phyloP scores from a whole-genome alignment of 306 rosid genomes.

The Cucurbita moschata region DNA sequence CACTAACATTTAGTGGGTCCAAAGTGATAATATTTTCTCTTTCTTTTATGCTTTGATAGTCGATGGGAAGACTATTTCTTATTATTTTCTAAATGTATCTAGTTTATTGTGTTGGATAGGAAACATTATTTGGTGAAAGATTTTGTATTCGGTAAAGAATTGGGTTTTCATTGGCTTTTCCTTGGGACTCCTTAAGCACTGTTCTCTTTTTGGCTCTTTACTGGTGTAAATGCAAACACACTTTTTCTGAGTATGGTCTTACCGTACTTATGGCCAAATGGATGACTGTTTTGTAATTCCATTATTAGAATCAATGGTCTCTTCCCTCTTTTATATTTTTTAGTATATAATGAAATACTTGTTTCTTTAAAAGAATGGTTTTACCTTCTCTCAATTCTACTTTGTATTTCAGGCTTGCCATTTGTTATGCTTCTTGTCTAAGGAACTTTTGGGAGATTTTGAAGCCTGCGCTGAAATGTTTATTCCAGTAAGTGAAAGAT shows the following conservation, averaged over 20 bases:
- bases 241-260: background rate
- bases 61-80: background rate
- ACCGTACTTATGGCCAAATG: background rate
- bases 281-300: background rate
- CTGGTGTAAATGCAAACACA: background rate
- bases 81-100: background rate
- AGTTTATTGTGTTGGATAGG: background rate
- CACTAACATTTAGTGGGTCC: background rate
- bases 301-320: background rate
- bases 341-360: background rate
- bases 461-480: slow-evolving; percentile 83
- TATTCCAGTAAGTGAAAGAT: slow-evolving; percentile 68
- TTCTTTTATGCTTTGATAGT: background rate
- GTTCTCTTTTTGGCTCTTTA: background rate
- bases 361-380: background rate
- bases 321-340: background rate
- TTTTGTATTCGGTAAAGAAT: background rate
- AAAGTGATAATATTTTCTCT: background rate
- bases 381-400: slow-evolving; percentile 5
- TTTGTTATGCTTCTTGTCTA: slow-evolving; percentile 76
- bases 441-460: slow-evolving; percentile 92
- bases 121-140: background rate
- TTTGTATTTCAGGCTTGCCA: slow-evolving; percentile 66
- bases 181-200: background rate
- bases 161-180: background rate